Evolutionary conservation across 2,329 filamentous ascomycete genomes (phyloP), one percentile per base, ranked within the genome.

Genomic region (Herpomyces periplanetae): DNA sequence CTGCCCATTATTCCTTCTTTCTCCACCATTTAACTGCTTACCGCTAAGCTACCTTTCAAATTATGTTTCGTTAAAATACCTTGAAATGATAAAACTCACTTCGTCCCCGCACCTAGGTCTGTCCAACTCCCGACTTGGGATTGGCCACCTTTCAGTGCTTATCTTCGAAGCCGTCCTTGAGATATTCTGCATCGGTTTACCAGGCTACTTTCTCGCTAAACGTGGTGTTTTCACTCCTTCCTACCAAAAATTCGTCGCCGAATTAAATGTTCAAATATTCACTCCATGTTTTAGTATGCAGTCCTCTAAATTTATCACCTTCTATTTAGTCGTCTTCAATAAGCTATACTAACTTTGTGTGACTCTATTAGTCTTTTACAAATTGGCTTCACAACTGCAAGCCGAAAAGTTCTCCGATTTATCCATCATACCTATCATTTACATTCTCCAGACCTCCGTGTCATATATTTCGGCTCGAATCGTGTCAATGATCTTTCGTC

Each of bases 151-250:
- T 12, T 49, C 58, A 15, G 46, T 84, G 11, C 57, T 87, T 23
- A 73, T 91, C 28, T 87, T 87, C 32, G 73, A 85, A 41, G 80
- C 80, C 5, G 73, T 88, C 11, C 47, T 88, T 32, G 71, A 88
- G 35, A 75, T 91, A 10, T 64, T 96, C 19, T 91, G 73, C 35
- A 73, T 96, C 36, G 75, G 65, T 37, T 41, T 88, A 28, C 80
- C 80, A 0, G 80, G 80, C 11, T 96, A 88, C 40, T 62, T 96
- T 26, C 58, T 88, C 20, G 80, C 80, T 6, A 49, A 64, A 15
- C 49, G 69, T 30, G 80, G 80, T 35, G 65, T 87, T 42, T 91
- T 96, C 39, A 69, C 85, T 39, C 69, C 68, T 26, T 71, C 87
- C 19, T 66, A 73, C 36, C 80, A 96, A 38, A 91, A 88, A 40